These are phyloP conservation scores for Breviolum minutum DNA, from an alignment of 73 alveolate species.

Conservation along the genomic window DNA sequence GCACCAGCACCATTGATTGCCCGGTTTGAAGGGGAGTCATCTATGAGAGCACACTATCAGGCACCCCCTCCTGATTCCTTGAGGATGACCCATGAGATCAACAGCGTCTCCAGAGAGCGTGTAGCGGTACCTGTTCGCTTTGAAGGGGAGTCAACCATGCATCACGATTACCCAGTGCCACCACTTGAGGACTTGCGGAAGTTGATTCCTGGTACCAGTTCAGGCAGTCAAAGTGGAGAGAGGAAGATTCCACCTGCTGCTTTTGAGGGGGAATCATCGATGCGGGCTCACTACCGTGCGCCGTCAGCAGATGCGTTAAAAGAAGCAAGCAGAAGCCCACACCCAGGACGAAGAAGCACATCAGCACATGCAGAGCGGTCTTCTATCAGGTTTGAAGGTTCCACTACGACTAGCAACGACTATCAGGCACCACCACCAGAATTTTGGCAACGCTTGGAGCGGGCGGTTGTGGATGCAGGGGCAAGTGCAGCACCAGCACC, in stretches of 20 bases:
- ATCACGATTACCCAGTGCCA: no score
- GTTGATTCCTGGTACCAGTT: neutral
- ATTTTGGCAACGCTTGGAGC: neutral
- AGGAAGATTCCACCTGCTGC: no score
- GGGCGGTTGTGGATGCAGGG: neutral
- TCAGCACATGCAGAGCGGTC: neutral
- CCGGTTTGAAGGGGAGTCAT: conserved; percentile 62
- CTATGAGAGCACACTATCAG: conserved; percentile 14
- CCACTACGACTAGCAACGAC: neutral
- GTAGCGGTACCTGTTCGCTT: neutral
- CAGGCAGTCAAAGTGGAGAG: no score
- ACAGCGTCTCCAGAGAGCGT: neutral
- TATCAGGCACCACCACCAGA: conserved; percentile 6
- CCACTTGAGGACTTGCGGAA: no score
- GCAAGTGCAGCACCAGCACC: neutral
- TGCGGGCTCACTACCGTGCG: no score
- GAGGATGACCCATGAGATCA: neutral
- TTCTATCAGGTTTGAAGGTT: neutral
- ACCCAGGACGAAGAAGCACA: neutral
- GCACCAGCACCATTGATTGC: neutral
- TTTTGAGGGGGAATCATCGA: no score
- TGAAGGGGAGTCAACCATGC: no score
- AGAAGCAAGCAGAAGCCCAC: neutral
- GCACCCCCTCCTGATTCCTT: conserved; percentile 47
- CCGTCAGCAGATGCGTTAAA: neutral